Evolutionary conservation across 257 asterid species (phyloP).

Genomic region (Solanum chmielewskii): DNA sequence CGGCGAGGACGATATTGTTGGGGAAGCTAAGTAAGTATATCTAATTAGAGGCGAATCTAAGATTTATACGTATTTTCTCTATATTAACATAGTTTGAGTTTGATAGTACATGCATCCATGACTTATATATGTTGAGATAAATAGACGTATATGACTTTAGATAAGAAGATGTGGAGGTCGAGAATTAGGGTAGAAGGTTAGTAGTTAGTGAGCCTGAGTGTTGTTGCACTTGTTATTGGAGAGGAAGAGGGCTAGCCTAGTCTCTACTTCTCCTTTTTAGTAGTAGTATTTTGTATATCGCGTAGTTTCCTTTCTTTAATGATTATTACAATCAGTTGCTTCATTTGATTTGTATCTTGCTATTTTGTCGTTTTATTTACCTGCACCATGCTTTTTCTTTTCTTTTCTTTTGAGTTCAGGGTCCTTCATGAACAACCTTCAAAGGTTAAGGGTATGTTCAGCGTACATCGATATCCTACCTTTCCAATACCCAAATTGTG

Average conservation of each 20-base stretch:
- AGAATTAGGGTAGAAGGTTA: background rate
- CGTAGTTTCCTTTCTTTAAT: background rate
- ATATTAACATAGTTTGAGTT: background rate
- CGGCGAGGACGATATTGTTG: constrained; percentile 34
- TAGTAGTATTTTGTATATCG: background rate
- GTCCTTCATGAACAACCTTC: background rate
- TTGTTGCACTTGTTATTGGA: background rate
- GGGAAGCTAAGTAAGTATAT: constrained; percentile 36
- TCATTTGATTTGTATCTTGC: background rate
- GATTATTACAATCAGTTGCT: background rate
- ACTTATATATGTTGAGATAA: background rate
- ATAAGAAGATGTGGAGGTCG: background rate
- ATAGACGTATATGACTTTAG: background rate
- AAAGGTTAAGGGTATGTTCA: background rate
- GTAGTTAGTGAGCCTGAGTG: background rate
- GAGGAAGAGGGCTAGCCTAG: background rate
- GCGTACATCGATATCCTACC: background rate
- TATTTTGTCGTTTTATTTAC: background rate
- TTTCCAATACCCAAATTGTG: background rate
- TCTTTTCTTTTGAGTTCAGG: background rate
- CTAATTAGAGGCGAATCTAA: background rate
- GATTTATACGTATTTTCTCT: background rate
- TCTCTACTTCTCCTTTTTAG: background rate
- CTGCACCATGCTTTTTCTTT: background rate
- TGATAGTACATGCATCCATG: background rate